Base-by-base conservation (phyloP, 169 alveolate genomes). In the Plasmodium gaboni region DNA sequence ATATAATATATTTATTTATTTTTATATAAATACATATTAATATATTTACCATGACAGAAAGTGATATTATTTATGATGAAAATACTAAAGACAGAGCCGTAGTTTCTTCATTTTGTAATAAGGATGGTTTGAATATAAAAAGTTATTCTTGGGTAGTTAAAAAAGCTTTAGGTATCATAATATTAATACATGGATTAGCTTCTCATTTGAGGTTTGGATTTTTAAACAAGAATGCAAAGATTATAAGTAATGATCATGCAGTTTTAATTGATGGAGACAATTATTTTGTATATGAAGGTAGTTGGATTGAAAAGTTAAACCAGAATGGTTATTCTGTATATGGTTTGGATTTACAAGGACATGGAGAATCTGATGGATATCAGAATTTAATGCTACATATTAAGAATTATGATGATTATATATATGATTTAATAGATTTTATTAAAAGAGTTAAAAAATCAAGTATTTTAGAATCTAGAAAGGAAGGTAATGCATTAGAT, bases 291-390 rank as follows among this genome's bases (percentile, higher is more conserved):
- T 53, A 53, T 15, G 19, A 53, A 17, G 61, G 19, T 5, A 53
- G 61, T 53, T 53, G 61, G 61, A 10, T 53, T n/a, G 61, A 53
- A 8, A 13, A 53, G 4, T 53, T 53, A 3, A 53, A 53, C 19
- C 6, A 53, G 5, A 53, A 6, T 53, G 61, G 61, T n/a, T 53
- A 53, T 15, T 53, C 61, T n/a, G 61, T 53, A 53, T 53, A 53
- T 53, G 61, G 61, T 53, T 3, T 53, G 17, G 73, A 76, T 24
- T 42, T 60, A 28, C 74, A 42, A 42, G 51, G 61, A 1, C 48
- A 71, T n/a, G 61, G 61, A 53, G 19, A 53, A 15, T 53, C 61
- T 53, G 61, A 53, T 53, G 61, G 61, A 53, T 53, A 15, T 13
- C 15, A 15, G 19, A 15, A 53, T 53, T 53, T 53, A 53, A 53